Percentiles rank a stretch among this genome's conserved stretches.
Evolutionary conservation across 208 protist species (phyloP).

Genomic region (Acanthamoeba healyi): DNA sequence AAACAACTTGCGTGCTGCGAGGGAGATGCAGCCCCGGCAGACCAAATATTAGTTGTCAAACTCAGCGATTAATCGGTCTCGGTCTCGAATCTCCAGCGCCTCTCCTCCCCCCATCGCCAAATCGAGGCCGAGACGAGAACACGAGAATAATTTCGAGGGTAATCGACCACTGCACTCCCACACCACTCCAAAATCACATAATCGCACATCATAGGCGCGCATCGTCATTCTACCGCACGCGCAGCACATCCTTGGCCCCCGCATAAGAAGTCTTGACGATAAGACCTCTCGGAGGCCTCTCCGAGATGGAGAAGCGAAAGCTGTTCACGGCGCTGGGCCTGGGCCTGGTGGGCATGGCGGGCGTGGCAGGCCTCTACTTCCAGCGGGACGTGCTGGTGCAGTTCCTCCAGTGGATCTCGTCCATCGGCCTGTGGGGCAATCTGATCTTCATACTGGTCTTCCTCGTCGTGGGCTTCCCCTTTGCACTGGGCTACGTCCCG

Average conservation of each 20-base stretch:
- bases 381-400: conserved; percentile 30
- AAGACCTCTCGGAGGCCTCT: too few species aligned
- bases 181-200: too few species aligned
- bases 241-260: too few species aligned
- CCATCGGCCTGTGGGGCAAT: conserved; percentile 69
- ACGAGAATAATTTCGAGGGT: neutral
- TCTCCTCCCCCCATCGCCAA: neutral
- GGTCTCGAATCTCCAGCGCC: neutral
- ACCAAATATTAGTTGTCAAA: neutral
- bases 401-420: conserved; percentile 56
- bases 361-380: conserved; percentile 50
- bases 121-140: neutral
- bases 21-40: conserved; percentile 29
- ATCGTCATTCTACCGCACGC: too few species aligned
- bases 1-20: too few species aligned
- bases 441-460: conserved; percentile 61
- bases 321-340: neutral
- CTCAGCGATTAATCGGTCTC: neutral
- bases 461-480: conserved; percentile 65
- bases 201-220: too few species aligned
- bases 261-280: too few species aligned
- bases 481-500: conserved; percentile 70
- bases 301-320: conserved; percentile 27
- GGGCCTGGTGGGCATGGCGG: neutral
- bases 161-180: too few species aligned